These are phyloP conservation scores for Entophlyctis luteolus DNA, from an alignment of 192 early-diverging fungal genomes.

Conservation along the genomic window DNA sequence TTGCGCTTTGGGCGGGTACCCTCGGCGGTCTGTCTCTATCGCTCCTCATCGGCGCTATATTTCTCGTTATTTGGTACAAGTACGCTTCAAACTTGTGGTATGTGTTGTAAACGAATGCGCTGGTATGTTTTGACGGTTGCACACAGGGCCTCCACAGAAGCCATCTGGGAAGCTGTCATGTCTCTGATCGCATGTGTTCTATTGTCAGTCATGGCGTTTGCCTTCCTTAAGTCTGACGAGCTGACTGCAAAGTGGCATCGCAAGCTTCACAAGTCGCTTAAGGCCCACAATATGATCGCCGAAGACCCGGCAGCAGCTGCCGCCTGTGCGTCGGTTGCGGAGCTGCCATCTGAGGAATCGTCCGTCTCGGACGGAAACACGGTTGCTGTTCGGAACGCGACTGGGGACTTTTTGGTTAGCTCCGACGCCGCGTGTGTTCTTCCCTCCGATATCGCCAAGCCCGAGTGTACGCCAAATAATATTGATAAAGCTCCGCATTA, in stretches of 20 bases:
- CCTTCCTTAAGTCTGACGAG: slow-evolving; percentile 48
- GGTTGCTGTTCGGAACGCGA: background rate
- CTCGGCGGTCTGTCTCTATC: background rate
- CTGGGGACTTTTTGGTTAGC: background rate
- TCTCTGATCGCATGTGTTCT: slow-evolving; percentile 70
- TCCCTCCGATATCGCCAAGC: too few species aligned
- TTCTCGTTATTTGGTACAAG: slow-evolving; percentile 15
- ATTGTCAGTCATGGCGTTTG: slow-evolving; percentile 68
- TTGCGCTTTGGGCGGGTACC: slow-evolving; percentile 1
- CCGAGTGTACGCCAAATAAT: too few species aligned
- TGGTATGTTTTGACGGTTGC: background rate
- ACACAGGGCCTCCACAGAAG: slow-evolving; percentile 41
- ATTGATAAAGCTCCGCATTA: too few species aligned
- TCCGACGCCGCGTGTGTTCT: too few species aligned
- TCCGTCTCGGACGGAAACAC: background rate
- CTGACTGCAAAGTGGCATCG: slow-evolving; percentile 75
- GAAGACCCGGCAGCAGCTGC: background rate
- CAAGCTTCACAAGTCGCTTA: slow-evolving; percentile 54
- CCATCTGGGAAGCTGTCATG: slow-evolving; percentile 81
- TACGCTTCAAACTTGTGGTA: slow-evolving; percentile 19
- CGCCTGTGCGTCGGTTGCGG: background rate
- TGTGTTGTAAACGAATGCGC: background rate
- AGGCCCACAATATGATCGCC: background rate
- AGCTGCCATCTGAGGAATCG: background rate
- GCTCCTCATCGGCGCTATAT: background rate